Evolutionary conservation across 257 asterid genomes (phyloP), one percentile per base, ranked within the genome.

Genomic region (Solanum gracilifrons): DNA sequence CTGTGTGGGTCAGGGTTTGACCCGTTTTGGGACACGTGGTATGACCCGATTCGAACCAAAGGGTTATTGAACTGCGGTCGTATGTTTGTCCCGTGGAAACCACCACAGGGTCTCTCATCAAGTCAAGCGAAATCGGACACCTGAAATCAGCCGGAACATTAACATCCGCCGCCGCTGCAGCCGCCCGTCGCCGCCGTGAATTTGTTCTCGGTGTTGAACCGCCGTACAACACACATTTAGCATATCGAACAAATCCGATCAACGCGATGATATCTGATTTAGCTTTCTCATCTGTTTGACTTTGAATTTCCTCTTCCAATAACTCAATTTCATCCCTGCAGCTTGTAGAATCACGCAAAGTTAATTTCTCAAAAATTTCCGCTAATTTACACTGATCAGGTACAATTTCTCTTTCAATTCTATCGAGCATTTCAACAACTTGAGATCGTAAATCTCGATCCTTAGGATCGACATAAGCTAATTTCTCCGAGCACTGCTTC

Each of bases 1-100:
- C 92, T 31, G 93, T 87, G 91, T 94, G 95, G 93, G 92, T 86
- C 91, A 96, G 88, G 4, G 89, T 87, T 89, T 95, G 98, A 87
- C 98, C 98, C 4, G 99, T 94, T 91, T 96, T 96, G 0, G 99
- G 98, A 89, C 99, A 96, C 90, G 98, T 96, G 92, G 90, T 89
- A 82, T 95, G 98, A 13, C 98, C 96, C 9, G 98, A 95, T 90
- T 95, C 96, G 87, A 95, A 92, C 99, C 99, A 96, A 15, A 91
- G 46, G 51, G 88, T 75, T 25, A 95, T 96, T 4, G 97, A 93
- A 43, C 91, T 71, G 83, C 97, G 93, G 77, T 96, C 98, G 87
- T 95, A 96, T 2, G 98, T 96, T 55, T 96, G 99, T 7, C 98
- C 99, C 18, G 99, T 96, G 90, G 97, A 90, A 71, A 93, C 94